These are phyloP conservation scores for Xerocomus minutiporus DNA, from an alignment of 1,284 basidiomycete species.

Conservation along the genomic window DNA sequence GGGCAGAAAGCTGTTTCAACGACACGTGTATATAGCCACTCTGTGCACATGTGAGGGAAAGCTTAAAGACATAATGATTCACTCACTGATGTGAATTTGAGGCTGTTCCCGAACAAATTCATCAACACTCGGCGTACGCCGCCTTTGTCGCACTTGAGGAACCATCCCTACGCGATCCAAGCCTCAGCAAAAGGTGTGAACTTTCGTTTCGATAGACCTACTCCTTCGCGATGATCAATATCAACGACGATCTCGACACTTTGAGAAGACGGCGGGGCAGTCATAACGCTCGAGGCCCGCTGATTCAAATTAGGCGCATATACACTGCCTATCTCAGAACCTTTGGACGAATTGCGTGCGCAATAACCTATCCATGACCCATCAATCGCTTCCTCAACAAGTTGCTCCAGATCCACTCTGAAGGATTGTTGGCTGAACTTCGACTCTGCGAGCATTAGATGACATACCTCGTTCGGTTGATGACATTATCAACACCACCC, in stretches of 20 bases:
- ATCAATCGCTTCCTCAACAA: constrained; percentile 94
- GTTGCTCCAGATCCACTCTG: constrained; percentile 81
- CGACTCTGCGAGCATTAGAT: background rate
- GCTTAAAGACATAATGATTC: constrained; percentile 1
- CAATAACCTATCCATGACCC: constrained; percentile 93
- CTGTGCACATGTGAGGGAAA: constrained; percentile 35
- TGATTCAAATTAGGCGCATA: constrained; percentile 71
- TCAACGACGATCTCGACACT: constrained; percentile 87
- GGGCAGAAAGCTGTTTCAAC: constrained; percentile 67
- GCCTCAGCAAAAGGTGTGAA: constrained; percentile 7
- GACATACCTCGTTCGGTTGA: constrained; percentile 58
- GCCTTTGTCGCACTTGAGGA: constrained; percentile 84
- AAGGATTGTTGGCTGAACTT: background rate
- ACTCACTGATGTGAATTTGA: constrained; percentile 83
- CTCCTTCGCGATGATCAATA: constrained; percentile 68
- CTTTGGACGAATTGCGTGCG: constrained; percentile 64
- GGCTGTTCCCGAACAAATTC: constrained; percentile 93
- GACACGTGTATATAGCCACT: constrained; percentile 86
- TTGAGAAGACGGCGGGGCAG: constrained; percentile 34
- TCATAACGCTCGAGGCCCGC: constrained; percentile 35
- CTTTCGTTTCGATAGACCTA: constrained; percentile 32
- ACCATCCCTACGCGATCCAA: constrained; percentile 65
- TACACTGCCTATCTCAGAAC: constrained; percentile 84
- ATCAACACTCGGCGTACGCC: constrained; percentile 90
- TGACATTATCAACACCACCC: constrained; percentile 70